Evolutionary conservation across 75 land plant species (phyloP).

Genomic region (Isoetes taiwanensis): DNA sequence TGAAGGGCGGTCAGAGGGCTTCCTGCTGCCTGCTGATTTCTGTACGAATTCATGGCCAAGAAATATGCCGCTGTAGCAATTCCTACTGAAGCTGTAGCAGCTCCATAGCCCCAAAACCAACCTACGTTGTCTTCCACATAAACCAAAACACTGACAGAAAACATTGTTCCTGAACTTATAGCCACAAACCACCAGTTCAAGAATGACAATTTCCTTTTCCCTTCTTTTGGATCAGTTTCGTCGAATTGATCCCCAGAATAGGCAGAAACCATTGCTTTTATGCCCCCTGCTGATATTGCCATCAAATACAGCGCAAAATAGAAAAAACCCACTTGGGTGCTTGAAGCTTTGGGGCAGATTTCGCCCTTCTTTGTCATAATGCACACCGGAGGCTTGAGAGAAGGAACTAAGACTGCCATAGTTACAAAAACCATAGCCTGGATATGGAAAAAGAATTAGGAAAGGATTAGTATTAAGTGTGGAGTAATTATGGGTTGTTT

Average conservation of each 20-base stretch:
- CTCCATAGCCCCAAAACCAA: conserved; percentile 75
- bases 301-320: conserved; percentile 66
- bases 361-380: conserved; percentile 5
- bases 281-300: conserved; percentile 88
- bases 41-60: conserved; percentile 56
- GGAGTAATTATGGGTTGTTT: no score
- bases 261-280: conserved; percentile 85
- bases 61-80: conserved; percentile 54
- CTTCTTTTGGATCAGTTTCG: conserved; percentile 53
- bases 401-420: conserved; percentile 57
- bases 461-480: no score
- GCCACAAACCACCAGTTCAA: conserved; percentile 48
- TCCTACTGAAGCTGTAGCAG: conserved; percentile 51
- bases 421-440: conserved; percentile 88
- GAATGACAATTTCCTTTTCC: conserved; percentile 62
- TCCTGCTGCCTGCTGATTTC: conserved; percentile 59
- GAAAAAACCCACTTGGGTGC: conserved; percentile 66
- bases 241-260: conserved; percentile 96
- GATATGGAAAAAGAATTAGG: not conserved
- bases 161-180: conserved; percentile 65
- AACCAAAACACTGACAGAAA: conserved; percentile 71
- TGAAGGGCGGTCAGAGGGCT: conserved; percentile 80
- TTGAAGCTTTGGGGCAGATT: conserved; percentile 37
- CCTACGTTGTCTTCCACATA: conserved; percentile 68
- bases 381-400: conserved; percentile 49